Conservation (phyloP, 2,329 filamentous ascomycete genomes). For the Neopestalotiopsis sp. region DNA sequence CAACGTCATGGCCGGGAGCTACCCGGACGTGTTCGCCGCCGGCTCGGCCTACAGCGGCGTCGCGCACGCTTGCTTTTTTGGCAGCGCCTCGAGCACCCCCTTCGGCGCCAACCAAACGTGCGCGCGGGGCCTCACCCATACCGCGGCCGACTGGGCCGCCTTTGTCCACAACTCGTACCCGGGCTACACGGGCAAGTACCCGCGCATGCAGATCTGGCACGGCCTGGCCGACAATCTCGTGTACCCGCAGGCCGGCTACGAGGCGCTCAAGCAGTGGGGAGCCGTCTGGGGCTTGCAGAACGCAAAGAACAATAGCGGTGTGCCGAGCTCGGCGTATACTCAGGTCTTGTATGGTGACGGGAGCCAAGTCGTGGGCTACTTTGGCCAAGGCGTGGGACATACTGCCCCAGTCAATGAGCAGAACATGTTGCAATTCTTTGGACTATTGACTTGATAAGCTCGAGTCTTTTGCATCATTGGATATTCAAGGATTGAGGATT, state of each 20-base stretch:
- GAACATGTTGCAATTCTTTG: constrained; percentile 23
- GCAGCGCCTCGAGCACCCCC: constrained; percentile 23
- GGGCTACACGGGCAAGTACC: constrained; percentile 38
- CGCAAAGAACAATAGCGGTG: constrained; percentile 19
- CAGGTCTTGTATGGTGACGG: constrained; percentile 23
- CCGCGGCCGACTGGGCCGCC: constrained; percentile 34
- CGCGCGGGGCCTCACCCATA: constrained; percentile 24
- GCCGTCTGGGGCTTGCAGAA: constrained; percentile 20
- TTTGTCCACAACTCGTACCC: constrained; percentile 40
- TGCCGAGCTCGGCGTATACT: constrained; percentile 19
- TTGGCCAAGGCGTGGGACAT: constrained; percentile 22
- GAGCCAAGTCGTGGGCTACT: constrained; percentile 20
- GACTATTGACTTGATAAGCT: constrained; percentile 14
- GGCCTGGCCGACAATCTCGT: constrained; percentile 39
- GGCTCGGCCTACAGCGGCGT: constrained; percentile 23
- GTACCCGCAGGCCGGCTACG: constrained; percentile 29
- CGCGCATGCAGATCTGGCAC: constrained; percentile 41
- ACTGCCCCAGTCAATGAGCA: constrained; percentile 21
- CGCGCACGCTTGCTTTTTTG: constrained; percentile 25
- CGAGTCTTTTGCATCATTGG: too few relatives aligned
- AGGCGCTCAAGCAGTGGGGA: constrained; percentile 33
- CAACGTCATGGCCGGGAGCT: constrained; percentile 26
- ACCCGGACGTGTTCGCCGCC: constrained; percentile 28
- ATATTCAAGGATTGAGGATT: too few relatives aligned
- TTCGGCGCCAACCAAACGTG: constrained; percentile 26